These are phyloP conservation scores for Mrakia blollopis DNA, from an alignment of 768 basidiomycete genomes.

Conservation along the genomic window DNA sequence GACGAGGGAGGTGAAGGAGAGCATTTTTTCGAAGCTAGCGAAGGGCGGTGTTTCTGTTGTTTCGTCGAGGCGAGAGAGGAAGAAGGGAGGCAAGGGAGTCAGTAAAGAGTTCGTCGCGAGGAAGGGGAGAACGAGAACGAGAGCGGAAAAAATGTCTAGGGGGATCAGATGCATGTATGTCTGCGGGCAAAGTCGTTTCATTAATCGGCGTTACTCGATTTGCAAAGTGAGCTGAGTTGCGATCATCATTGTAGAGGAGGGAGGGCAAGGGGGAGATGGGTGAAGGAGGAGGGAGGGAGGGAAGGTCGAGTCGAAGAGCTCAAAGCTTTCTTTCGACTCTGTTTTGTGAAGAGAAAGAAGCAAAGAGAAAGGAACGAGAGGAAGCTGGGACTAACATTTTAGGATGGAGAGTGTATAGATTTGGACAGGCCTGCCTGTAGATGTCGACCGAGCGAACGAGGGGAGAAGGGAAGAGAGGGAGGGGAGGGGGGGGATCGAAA, in stretches of 20 bases:
- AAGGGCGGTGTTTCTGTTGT: background rate
- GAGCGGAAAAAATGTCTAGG: background rate
- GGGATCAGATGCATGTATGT: background rate
- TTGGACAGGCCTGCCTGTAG: constrained; percentile 6
- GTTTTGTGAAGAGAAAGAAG: background rate
- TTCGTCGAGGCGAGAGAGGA: background rate
- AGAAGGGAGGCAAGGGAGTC: background rate
- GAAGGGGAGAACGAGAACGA: background rate
- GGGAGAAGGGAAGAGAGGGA: background rate
- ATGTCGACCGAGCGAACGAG: background rate
- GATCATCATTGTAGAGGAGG: background rate
- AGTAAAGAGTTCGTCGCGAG: background rate
- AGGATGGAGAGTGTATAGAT: background rate
- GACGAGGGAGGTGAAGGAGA: background rate
- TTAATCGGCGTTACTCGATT: background rate
- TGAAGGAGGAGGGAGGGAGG: background rate
- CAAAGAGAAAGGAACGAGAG: background rate
- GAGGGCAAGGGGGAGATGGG: background rate
- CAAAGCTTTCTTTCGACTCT: background rate
- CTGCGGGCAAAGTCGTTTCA: background rate
- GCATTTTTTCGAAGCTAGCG: constrained; percentile 17
- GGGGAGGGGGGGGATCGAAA: background rate
- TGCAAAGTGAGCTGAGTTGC: constrained; percentile 12
- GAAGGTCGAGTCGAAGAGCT: background rate
- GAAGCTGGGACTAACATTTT: background rate